Percentiles rank a stretch among this genome's conserved stretches.
phyloP scores from a whole-genome alignment of 768 basidiomycete genomes.

The Russula emetica region DNA sequence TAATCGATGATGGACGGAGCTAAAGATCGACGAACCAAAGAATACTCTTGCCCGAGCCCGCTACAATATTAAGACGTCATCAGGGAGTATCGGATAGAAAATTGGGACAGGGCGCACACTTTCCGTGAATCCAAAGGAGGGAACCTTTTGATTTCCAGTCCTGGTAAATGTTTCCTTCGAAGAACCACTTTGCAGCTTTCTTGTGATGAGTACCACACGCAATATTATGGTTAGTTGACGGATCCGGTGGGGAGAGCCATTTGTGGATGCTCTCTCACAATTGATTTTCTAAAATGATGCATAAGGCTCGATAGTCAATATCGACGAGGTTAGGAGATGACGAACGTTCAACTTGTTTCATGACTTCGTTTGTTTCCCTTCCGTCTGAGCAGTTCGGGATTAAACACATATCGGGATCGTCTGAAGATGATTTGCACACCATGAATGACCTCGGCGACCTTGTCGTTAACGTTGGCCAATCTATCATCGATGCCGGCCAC shows the following conservation, averaged over 20 bases:
- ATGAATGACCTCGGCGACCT: background rate
- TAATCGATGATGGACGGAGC: background rate
- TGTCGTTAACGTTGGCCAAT: background rate
- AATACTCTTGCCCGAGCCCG: background rate
- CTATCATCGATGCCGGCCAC: no score
- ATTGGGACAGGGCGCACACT: background rate
- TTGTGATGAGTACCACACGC: background rate
- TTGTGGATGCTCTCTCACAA: background rate
- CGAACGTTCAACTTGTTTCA: background rate
- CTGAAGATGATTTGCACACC: no score
- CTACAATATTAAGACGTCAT: background rate
- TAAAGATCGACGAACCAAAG: background rate
- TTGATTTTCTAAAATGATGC: background rate
- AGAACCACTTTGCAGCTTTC: background rate
- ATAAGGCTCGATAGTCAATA: background rate
- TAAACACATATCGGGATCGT: no score
- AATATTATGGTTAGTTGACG: background rate
- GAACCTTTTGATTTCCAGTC: background rate
- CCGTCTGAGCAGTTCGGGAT: no score
- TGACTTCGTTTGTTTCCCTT: no score
- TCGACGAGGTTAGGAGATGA: background rate
- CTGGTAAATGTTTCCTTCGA: background rate
- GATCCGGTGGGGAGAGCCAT: slow-evolving; percentile 3
- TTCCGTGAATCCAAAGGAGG: background rate
- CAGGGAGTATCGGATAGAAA: background rate